A percentile compares a stretch with the other conserved stretches of the same genome.
These are phyloP conservation scores for Trypanosoma lewisi DNA, from an alignment of 208 protist species.

Conservation along the genomic window DNA sequence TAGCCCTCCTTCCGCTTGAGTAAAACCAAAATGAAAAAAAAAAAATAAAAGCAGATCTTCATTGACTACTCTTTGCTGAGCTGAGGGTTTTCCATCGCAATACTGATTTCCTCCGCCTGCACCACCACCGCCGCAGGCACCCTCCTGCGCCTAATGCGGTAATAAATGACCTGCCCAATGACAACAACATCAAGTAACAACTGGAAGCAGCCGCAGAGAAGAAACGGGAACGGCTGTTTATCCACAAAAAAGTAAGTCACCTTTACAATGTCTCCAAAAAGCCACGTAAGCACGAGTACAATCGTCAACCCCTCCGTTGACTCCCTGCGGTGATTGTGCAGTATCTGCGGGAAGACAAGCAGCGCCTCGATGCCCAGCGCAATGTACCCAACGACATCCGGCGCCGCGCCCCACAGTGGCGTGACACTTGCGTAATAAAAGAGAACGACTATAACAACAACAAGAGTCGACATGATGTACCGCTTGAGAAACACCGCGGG, in stretches of 20 bases:
- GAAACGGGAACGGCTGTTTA: conserved; percentile 63
- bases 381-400: conserved; percentile 57
- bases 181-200: conserved; percentile 59
- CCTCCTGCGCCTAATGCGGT: conserved; percentile 1
- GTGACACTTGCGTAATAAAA: conserved; percentile 29
- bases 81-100: neutral
- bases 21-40: no score
- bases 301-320: conserved; percentile 63
- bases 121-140: neutral
- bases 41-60: no score
- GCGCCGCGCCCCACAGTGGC: conserved; percentile 2
- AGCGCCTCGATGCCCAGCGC: conserved; percentile 63
- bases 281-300: conserved; percentile 69
- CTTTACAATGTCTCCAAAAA: conserved; percentile 66
- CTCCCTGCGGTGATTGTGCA: conserved; percentile 61
- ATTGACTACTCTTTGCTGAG: no score
- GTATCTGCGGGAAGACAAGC: conserved; percentile 73
- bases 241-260: conserved; percentile 64
- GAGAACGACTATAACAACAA: conserved; percentile 26
- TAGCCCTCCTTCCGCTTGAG: no score
- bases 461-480: conserved; percentile 20
- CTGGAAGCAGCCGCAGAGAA: conserved; percentile 67
- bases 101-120: neutral
- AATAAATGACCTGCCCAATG: conserved; percentile 55
- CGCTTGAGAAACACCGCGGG: conserved; percentile 28